phyloP scores from a whole-genome alignment of 2,329 filamentous ascomycete genomes.

The Penicillium paneum region DNA sequence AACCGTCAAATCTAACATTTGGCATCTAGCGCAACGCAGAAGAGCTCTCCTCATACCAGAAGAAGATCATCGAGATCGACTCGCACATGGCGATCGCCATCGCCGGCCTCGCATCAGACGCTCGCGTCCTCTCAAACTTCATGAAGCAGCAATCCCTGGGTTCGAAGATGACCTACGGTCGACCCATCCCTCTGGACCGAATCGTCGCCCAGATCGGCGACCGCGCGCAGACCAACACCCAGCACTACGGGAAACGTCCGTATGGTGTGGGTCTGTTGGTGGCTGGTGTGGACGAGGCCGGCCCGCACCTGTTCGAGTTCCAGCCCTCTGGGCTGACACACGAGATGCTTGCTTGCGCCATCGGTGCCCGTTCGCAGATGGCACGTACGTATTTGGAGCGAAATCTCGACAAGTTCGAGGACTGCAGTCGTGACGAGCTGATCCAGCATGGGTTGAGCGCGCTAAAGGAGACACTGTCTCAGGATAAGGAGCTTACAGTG shows the following conservation, averaged over 20 bases:
- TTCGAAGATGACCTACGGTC: constrained; percentile 92
- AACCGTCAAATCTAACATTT: neutral
- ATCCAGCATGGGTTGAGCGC: constrained; percentile 86
- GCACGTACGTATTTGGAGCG: constrained; percentile 94
- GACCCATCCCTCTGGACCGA: constrained; percentile 82
- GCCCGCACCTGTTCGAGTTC: constrained; percentile 97
- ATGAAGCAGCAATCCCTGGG: constrained; percentile 99
- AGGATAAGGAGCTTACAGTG: constrained; percentile 95
- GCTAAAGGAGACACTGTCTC: constrained; percentile 89
- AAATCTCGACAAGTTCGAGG: constrained; percentile 78
- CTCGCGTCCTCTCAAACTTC: constrained; percentile 98
- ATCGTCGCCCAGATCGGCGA: constrained; percentile 91
- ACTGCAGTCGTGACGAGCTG: constrained; percentile 75
- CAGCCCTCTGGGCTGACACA: constrained; percentile 93
- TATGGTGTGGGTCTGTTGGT: constrained; percentile 94
- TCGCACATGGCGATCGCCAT: constrained; percentile 94
- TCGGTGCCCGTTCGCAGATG: constrained; percentile 95
- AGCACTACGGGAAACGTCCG: constrained; percentile 92
- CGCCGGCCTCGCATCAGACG: constrained; percentile 93
- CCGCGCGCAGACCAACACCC: constrained; percentile 95
- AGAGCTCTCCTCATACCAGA: constrained; percentile 99
- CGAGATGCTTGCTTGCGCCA: constrained; percentile 95
- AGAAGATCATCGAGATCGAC: constrained; percentile 97
- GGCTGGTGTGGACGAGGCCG: constrained; percentile 87
- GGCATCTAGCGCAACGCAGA: constrained; percentile 82